Base-by-base conservation (phyloP, 1,139 yeast species). In the Taphrina communis region DNA sequence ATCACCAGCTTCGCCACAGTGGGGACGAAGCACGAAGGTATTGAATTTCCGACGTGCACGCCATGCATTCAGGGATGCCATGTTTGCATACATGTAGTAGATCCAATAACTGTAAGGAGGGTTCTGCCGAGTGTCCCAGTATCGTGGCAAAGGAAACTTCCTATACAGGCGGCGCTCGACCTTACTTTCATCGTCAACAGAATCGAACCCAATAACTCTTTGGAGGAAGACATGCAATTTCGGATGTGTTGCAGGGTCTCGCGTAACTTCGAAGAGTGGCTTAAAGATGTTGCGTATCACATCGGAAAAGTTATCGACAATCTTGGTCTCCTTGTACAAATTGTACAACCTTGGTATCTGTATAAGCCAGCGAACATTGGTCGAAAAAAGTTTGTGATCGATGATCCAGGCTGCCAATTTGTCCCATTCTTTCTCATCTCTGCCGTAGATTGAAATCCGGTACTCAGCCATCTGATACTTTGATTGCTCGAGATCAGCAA, bases 1-100 rank as follows among this genome's bases (percentile, higher is more conserved):
- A 75, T 95, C 98, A 68, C 99, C 99, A 6, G 99, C 99, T 79
- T 95, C 99, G 73, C 99, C 99, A 75, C 97, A 90, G 78, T 95
- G 99, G 1, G 99, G 99, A 75, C 99, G 85, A 74, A 95, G 82
- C 21, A 91, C 96, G 79, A 95, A 88, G 0, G 98, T 93, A 77
- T 90, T 93, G 79, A 85, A 89, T 0, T 90, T 88, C 68, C 92
- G 83, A 71, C 81, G 83, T 55, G 82, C 80, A 79, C 99, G 86
- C 85, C 94, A 88, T 72, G 88, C 86, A 77, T 95, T 95, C 78
- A 95, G 83, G 4, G 96, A 85, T 0, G 96, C 86, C 79, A 94
- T 80, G 78, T 93, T 93, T 55, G 97, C 88, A 77, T 85, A 94
- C 72, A 94, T 78, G 78, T 93, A 93, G 80, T 94, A 95, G 72